A percentile compares a stretch with the other conserved stretches of the same genome.
Conservation (phyloP, 2,329 filamentous ascomycete genomes). For the Hypoxylon sp. region DNA sequence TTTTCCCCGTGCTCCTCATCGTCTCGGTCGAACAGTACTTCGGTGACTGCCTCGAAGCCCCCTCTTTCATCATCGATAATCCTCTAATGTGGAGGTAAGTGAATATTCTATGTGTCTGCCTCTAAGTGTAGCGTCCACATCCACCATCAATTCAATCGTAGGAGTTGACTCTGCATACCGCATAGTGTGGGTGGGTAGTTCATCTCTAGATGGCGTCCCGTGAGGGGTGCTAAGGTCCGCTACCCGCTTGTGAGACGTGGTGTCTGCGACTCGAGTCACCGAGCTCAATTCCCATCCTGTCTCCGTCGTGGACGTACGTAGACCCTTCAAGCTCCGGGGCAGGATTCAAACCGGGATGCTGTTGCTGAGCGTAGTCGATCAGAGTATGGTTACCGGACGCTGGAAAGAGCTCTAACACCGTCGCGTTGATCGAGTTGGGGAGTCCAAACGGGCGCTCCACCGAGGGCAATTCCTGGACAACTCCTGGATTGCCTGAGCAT, state of each 20-base stretch:
- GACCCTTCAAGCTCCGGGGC: slow-evolving; percentile 26
- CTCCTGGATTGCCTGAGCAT: background rate
- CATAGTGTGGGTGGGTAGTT: background rate
- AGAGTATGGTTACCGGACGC: background rate
- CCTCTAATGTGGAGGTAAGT: background rate
- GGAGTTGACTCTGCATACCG: background rate
- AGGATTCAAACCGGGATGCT: background rate
- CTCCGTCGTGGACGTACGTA: background rate
- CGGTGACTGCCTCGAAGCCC: background rate
- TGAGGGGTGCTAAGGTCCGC: background rate
- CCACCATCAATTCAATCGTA: background rate
- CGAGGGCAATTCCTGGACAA: background rate
- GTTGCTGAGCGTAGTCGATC: background rate
- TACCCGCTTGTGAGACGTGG: background rate
- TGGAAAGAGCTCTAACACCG: background rate
- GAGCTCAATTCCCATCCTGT: slow-evolving; percentile 5
- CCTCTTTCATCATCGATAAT: background rate
- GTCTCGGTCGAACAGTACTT: background rate
- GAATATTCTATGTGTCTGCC: background rate
- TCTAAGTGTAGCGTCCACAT: background rate
- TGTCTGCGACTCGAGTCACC: background rate
- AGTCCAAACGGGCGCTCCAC: background rate
- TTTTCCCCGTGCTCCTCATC: background rate
- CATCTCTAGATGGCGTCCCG: background rate
- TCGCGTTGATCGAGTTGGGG: background rate